Evolutionary conservation across 176 grass and related monocot species (phyloP), one percentile per base, ranked within the genome.

Genomic region (Miscanthus lutarioriparius): DNA sequence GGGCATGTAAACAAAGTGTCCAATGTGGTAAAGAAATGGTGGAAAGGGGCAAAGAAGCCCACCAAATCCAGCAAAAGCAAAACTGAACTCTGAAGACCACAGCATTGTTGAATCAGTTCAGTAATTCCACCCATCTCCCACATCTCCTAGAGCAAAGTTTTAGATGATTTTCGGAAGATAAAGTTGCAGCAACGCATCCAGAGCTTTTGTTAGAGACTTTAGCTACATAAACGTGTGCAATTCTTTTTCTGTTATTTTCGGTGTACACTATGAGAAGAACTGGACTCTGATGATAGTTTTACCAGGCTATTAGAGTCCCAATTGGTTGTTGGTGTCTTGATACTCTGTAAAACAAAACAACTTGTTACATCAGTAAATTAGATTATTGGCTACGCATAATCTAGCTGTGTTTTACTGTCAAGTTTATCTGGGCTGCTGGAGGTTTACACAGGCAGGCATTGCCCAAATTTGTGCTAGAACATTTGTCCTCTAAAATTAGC

Each of bases 11-110:
- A 85, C 77, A 90, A 87, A 62, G 85, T 82, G 59, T 95, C 96
- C 13, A 88, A 95, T 30, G 66, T 59, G 47, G 75, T 95, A 0
- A 93, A 91, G 77, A 98, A 89, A 78, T 98, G 92, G 96, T 98
- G 93, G 93, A 61, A 76, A 48, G 96, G 85, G 47, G 85, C 87
- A 74, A 91, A 95, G 28, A 88, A 83, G 43, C 80, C 85, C 33
- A 22, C 85, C 63, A 95, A 90, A 74, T 62, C 84, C 2, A 51
- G 80, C 53, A 93, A 95, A 88, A 82, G 78, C 56, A 92, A 94
- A 87, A 87, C 64, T 56, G 95, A 98, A 67, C 91, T 98, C 47
- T 98, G 80, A 93, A 61, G 30, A 72, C 38, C 10, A 2, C 54
- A 54, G 5, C 16, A 35, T 35, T 36, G 15, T 23, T 7, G 17